Evolutionary conservation across 2,329 filamentous ascomycete species (phyloP).

Genomic region (Aureobasidium leucospermi): DNA sequence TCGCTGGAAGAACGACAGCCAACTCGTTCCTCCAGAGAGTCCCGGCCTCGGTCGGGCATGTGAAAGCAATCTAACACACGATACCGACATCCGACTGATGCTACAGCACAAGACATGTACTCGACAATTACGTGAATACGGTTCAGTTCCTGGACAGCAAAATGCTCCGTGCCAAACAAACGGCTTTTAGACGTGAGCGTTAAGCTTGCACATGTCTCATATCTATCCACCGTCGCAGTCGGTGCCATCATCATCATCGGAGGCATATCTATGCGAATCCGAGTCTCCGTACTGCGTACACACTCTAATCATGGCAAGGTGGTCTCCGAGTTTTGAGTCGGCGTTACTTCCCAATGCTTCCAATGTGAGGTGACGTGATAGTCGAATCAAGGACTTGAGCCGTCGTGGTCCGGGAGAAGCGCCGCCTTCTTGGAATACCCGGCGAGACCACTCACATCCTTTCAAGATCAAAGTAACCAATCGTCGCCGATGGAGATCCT

Average conservation of each 20-base stretch:
- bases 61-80: slow-evolving; percentile 10
- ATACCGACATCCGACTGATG: not conserved
- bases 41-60: slow-evolving; percentile 7
- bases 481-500: not conserved
- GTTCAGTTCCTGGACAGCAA: not conserved
- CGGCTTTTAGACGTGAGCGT: slow-evolving; percentile 1
- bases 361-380: slow-evolving; percentile 8
- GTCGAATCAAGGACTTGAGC: not conserved
- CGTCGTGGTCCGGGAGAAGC: not conserved
- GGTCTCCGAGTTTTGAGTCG: not conserved
- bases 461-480: not conserved
- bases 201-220: slow-evolving; percentile 10
- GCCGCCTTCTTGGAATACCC: not conserved
- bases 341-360: not conserved
- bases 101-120: not conserved
- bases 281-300: not conserved
- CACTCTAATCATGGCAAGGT: not conserved
- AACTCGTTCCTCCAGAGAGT: not conserved
- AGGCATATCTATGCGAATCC: slow-evolving; percentile 1
- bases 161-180: slow-evolving; percentile 10
- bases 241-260: not conserved
- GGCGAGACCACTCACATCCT: not conserved
- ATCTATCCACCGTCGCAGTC: not conserved
- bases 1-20: slow-evolving; percentile 3
- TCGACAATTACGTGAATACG: slow-evolving; percentile 1